Conservation (phyloP, 306 rosid genomes). For the Betula pendula region DNA sequence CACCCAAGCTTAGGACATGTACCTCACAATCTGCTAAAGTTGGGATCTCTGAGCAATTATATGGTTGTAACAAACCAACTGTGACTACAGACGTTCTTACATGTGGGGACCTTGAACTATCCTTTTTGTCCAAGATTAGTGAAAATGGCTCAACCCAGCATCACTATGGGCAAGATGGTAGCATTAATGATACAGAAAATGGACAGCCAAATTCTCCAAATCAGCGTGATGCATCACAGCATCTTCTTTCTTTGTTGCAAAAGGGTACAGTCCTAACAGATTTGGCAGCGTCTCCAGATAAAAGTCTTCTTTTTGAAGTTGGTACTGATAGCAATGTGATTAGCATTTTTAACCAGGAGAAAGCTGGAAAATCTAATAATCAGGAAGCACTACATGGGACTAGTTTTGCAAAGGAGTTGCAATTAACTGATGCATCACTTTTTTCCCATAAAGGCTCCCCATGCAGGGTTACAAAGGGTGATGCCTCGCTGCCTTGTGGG, state of each 20-base stretch:
- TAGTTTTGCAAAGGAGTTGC: constrained; percentile 3
- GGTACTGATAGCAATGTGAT: neutral
- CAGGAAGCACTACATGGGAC: constrained; percentile 16
- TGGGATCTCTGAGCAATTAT: constrained; percentile 21
- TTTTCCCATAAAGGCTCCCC: constrained; percentile 12
- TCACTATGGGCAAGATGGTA: constrained; percentile 14
- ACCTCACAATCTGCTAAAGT: constrained; percentile 21
- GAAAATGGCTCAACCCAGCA: constrained; percentile 12
- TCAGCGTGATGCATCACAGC: constrained; percentile 7
- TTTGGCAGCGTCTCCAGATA: constrained; percentile 21
- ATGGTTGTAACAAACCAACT: constrained; percentile 8
- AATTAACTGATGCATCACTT: constrained; percentile 7
- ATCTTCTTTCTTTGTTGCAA: constrained; percentile 11
- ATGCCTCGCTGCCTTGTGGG: too few relatives aligned
- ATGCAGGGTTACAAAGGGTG: constrained; percentile 11
- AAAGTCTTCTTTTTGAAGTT: constrained; percentile 3
- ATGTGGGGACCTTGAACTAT: constrained; percentile 21
- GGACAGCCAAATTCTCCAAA: constrained; percentile 13
- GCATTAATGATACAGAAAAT: neutral
- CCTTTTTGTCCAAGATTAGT: constrained; percentile 8
- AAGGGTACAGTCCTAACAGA: constrained; percentile 1
- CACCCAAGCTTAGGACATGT: neutral
- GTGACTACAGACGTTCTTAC: constrained; percentile 19
- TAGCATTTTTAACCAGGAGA: constrained; percentile 11
- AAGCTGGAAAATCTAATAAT: neutral